phyloP scores from a whole-genome alignment of 176 grass and related monocot species.

The Musa beccarii region DNA sequence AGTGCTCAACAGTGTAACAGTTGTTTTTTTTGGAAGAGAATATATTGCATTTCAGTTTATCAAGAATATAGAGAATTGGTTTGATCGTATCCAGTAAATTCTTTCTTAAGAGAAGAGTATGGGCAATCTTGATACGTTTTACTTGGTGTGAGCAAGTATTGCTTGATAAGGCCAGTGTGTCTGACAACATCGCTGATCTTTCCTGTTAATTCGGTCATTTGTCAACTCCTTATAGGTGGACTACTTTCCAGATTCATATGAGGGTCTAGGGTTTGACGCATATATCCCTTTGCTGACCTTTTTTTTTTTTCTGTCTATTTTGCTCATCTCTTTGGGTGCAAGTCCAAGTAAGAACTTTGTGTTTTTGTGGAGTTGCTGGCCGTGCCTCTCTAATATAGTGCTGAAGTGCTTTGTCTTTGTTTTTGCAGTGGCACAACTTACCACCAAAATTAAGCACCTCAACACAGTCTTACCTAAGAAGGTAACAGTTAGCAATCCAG shows the following conservation, averaged over 20 bases:
- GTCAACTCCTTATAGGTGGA: too few species aligned
- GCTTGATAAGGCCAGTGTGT: neutral
- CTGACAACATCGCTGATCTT: neutral
- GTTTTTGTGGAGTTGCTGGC: neutral
- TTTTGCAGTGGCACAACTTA: slow-evolving; percentile 81
- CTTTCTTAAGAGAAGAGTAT: too few species aligned
- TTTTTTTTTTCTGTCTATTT: neutral
- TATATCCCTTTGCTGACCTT: too few species aligned
- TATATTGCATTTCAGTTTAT: too few species aligned
- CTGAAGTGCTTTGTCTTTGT: neutral
- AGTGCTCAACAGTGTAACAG: too few species aligned
- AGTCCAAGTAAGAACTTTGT: neutral
- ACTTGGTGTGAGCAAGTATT: neutral
- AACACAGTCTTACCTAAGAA: slow-evolving; percentile 78
- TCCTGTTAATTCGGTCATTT: too few species aligned
- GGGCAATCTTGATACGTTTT: too few species aligned
- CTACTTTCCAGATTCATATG: too few species aligned
- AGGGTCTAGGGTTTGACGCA: too few species aligned
- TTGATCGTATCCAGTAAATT: too few species aligned
- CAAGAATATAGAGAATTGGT: too few species aligned
- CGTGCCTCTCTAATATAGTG: neutral
- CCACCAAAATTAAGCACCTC: slow-evolving; percentile 92
- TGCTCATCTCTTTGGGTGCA: neutral
- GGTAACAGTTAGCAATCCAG: slow-evolving; percentile 25
- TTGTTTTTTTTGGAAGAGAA: too few species aligned